A percentile compares a stretch with the other conserved stretches of the same genome.
These are phyloP conservation scores for Allium sativum DNA, from an alignment of 106 monocot genomes.

Conservation along the genomic window DNA sequence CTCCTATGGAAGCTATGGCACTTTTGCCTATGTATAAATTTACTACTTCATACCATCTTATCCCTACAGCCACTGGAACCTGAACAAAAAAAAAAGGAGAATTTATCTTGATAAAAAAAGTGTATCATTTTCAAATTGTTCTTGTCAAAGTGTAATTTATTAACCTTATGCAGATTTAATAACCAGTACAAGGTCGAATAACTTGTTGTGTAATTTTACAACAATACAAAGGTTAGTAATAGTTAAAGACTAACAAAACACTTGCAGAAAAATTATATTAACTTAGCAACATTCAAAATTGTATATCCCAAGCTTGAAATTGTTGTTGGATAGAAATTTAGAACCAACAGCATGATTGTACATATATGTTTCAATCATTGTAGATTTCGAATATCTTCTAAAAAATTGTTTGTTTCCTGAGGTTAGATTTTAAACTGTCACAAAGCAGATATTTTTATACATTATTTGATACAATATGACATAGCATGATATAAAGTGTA, in stretches of 20 bases:
- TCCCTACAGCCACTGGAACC: conserved; percentile 63
- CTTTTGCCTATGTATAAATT: conserved; percentile 53
- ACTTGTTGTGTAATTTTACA: conserved; percentile 41
- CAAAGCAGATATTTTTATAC: no score
- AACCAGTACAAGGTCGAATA: conserved; percentile 61
- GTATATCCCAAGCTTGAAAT: no score
- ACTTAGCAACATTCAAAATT: conserved; percentile 40
- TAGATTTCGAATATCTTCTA: no score
- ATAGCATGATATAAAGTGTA: no score
- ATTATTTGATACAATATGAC: no score
- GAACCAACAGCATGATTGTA: no score
- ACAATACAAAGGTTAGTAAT: not conserved
- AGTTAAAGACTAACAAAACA: not conserved
- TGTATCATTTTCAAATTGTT: not conserved
- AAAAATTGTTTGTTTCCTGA: no score
- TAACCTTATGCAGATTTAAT: conserved; percentile 49
- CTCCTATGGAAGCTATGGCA: conserved; percentile 59
- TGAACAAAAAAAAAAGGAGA: conserved; percentile 8
- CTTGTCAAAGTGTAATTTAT: not conserved
- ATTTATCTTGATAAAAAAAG: not conserved
- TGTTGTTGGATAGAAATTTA: no score
- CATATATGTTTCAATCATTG: no score
- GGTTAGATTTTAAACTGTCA: no score
- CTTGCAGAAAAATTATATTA: conserved; percentile 6
- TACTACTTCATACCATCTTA: conserved; percentile 49